A percentile compares a stretch with the other conserved stretches of the same genome.
Conservation (phyloP, 768 basidiomycete genomes). For the Boletellus ananiceps region DNA sequence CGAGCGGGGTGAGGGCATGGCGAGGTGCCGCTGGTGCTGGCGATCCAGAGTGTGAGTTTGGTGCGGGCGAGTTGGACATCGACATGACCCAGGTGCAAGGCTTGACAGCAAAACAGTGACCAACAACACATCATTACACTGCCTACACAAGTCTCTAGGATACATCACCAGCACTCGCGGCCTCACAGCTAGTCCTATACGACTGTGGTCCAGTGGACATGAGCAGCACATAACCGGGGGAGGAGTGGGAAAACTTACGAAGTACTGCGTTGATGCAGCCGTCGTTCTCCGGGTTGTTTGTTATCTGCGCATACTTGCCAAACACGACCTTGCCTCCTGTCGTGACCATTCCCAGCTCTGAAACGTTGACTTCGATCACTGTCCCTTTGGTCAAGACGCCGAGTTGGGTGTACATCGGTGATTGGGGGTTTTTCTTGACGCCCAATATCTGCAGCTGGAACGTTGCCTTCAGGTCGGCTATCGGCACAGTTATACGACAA, state of each 20-base stretch:
- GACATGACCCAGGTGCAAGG: conserved; percentile 24
- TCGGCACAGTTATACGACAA: not conserved
- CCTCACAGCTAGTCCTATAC: conserved; percentile 15
- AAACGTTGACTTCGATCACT: conserved; percentile 98
- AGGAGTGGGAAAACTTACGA: conserved; percentile 46
- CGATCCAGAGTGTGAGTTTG: conserved; percentile 28
- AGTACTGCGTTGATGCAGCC: conserved; percentile 95
- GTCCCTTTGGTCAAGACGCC: conserved; percentile 99
- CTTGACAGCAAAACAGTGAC: conserved; percentile 14
- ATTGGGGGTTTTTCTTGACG: conserved; percentile 99
- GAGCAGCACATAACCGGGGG: not conserved
- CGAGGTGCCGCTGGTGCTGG: conserved; percentile 31
- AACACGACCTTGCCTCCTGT: conserved; percentile 94
- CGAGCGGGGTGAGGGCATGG: conserved; percentile 49
- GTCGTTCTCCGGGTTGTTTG: conserved; percentile 94
- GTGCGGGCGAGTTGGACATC: conserved; percentile 25
- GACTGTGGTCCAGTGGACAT: conserved; percentile 16
- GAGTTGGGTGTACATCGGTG: conserved; percentile 94
- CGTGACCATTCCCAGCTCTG: conserved; percentile 95
- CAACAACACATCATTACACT: conserved; percentile 14
- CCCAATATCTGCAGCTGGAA: conserved; percentile 97
- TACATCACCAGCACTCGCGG: conserved; percentile 2
- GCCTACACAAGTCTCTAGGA: conserved; percentile 12
- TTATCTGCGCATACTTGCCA: conserved; percentile 90
- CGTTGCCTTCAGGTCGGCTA: conserved; percentile 95